Conservation (phyloP, 176 grass and related monocot genomes). For the Paspalum vaginatum region DNA sequence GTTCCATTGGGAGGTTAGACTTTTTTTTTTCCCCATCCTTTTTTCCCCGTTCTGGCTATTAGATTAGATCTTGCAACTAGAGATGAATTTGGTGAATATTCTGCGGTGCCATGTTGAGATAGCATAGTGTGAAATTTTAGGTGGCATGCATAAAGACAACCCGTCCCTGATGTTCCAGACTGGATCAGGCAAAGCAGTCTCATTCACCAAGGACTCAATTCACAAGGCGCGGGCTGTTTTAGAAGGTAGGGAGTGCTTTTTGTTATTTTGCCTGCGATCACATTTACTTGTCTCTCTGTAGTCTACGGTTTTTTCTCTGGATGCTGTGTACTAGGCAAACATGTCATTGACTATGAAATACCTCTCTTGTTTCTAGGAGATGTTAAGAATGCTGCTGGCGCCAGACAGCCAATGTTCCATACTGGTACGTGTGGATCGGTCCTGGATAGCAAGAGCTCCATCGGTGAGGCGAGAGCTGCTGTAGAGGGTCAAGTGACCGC, state of each 20-base stretch:
- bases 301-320: background rate
- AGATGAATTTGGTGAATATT: background rate
- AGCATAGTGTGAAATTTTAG: conserved; percentile 23
- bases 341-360: conserved; percentile 19
- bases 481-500: conserved; percentile 45
- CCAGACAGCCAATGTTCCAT: conserved; percentile 49
- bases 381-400: conserved; percentile 14
- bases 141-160: conserved; percentile 1
- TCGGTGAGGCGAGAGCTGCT: conserved; percentile 57
- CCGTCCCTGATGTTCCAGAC: conserved; percentile 51
- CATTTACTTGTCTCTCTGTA: background rate
- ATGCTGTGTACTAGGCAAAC: background rate
- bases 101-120: background rate
- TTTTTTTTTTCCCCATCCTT: too few relatives aligned
- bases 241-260: conserved; percentile 50
- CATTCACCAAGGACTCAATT: conserved; percentile 35
- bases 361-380: conserved; percentile 21
- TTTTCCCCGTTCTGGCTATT: conserved; percentile 1
- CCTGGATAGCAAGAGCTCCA: conserved; percentile 47
- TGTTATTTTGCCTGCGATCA: background rate
- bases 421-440: conserved; percentile 49
- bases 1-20: conserved; percentile 40
- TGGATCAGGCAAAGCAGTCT: conserved; percentile 45
- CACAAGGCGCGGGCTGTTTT: conserved; percentile 52
- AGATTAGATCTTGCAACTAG: background rate